Conservation (phyloP, 352 stramenopile species). For the Pythium folliculosum region DNA sequence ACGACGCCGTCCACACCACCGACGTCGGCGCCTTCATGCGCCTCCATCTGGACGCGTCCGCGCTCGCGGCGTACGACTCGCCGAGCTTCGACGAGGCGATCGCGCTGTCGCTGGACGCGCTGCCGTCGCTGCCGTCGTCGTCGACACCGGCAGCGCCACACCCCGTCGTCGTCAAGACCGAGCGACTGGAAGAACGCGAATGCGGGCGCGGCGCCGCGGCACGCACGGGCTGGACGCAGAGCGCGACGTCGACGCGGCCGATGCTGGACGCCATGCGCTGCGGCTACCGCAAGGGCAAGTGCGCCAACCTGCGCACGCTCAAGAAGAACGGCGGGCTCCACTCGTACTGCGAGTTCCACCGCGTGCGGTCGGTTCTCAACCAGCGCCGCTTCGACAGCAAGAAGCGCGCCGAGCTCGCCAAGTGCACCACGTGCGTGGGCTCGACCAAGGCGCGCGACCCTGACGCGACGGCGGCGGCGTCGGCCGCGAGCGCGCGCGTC, state of each 20-base stretch:
- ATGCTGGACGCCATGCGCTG: conserved; percentile 33
- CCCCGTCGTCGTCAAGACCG: too few relatives aligned
- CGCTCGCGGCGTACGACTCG: conserved; percentile 24
- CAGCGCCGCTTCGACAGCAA: conserved; percentile 40
- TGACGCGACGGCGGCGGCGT: background rate
- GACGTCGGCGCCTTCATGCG: conserved; percentile 8
- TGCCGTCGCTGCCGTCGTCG: background rate
- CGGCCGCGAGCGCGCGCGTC: background rate
- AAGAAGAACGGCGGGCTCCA: conserved; percentile 73
- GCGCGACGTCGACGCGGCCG: background rate
- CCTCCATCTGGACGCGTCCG: conserved; percentile 21
- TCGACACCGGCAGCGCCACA: background rate
- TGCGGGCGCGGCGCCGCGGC: background rate
- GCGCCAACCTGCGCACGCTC: conserved; percentile 45
- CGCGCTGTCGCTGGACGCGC: conserved; percentile 24
- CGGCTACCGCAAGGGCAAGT: conserved; percentile 53
- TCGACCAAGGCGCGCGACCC: background rate
- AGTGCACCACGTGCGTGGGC: background rate
- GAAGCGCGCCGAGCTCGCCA: conserved; percentile 9
- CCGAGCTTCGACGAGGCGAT: conserved; percentile 24
- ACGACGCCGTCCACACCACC: background rate
- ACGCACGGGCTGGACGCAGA: too few relatives aligned
- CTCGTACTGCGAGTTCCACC: conserved; percentile 67
- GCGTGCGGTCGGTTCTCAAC: conserved; percentile 55
- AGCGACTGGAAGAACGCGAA: background rate